Percentiles rank a stretch among this genome's conserved stretches.
These are phyloP conservation scores for Rachicladosporium sp. DNA, from an alignment of 2,329 filamentous ascomycete genomes.

Conservation along the genomic window DNA sequence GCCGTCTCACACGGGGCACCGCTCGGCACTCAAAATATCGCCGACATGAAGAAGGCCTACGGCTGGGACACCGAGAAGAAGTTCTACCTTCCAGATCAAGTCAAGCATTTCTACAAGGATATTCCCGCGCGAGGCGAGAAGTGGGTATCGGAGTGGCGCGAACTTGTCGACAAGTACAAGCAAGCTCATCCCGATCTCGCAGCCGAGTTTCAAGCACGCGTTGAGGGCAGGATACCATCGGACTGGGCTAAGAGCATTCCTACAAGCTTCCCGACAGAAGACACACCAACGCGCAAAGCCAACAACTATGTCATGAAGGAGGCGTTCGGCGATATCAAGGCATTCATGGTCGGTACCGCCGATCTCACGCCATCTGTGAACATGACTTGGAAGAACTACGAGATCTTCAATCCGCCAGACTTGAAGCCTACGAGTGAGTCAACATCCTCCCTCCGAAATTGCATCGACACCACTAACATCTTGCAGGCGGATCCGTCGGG, in stretches of 20 bases:
- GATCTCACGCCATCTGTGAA: conserved; percentile 27
- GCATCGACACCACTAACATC: not conserved
- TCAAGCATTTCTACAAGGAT: conserved; percentile 42
- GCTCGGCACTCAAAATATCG: conserved; percentile 42
- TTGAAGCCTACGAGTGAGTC: conserved; percentile 7
- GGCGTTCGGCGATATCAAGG: conserved; percentile 19
- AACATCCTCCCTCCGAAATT: not conserved
- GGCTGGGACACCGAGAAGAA: conserved; percentile 36
- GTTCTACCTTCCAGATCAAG: conserved; percentile 29
- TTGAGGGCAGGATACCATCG: conserved; percentile 35
- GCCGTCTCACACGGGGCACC: conserved; percentile 48
- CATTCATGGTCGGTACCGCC: conserved; percentile 27
- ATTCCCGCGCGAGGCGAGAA: conserved; percentile 34
- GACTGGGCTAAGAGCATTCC: conserved; percentile 42
- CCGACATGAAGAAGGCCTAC: conserved; percentile 40
- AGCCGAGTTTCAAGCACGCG: conserved; percentile 36
- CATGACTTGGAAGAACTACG: conserved; percentile 32
- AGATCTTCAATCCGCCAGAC: conserved; percentile 36
- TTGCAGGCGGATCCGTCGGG: conserved; percentile 40
- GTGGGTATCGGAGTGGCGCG: conserved; percentile 38
- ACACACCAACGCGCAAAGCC: conserved; percentile 40
- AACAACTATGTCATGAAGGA: conserved; percentile 32
- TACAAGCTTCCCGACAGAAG: conserved; percentile 33
- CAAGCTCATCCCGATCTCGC: conserved; percentile 37
- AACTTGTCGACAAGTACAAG: conserved; percentile 25